Evolutionary conservation across 768 basidiomycete species (phyloP).

Genomic region (Vararia minispora): DNA sequence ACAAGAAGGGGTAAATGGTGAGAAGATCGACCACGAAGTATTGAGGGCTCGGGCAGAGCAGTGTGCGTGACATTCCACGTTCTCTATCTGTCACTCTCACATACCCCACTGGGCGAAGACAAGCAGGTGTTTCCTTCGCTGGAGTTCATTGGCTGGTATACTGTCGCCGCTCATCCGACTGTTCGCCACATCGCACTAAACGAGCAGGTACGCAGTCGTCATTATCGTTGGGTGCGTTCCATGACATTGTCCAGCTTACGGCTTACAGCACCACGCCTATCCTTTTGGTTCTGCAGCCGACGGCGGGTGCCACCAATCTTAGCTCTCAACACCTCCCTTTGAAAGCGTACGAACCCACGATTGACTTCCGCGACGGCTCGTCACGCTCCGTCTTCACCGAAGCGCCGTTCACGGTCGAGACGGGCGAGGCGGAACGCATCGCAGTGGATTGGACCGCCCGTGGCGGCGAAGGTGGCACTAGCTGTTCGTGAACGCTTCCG

Average conservation of each 20-base stretch:
- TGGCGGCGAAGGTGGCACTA: slow-evolving; percentile 74
- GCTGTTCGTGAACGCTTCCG: slow-evolving; percentile 60
- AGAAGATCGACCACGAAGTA: slow-evolving; percentile 70
- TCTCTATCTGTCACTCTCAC: too few relatives aligned
- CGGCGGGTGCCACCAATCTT: slow-evolving; percentile 33
- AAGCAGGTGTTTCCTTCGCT: slow-evolving; percentile 97
- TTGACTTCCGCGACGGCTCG: slow-evolving; percentile 73
- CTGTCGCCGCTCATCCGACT: slow-evolving; percentile 66
- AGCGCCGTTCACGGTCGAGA: slow-evolving; percentile 82
- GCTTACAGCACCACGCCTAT: slow-evolving; percentile 82
- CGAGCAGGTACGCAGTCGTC: slow-evolving; percentile 49
- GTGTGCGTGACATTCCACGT: slow-evolving; percentile 38
- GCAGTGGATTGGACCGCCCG: slow-evolving; percentile 94
- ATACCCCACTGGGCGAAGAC: slow-evolving; percentile 36
- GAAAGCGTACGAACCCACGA: slow-evolving; percentile 86
- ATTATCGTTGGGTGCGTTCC: not conserved
- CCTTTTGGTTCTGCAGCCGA: slow-evolving; percentile 65
- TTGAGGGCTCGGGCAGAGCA: slow-evolving; percentile 77
- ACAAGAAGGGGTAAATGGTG: slow-evolving; percentile 39
- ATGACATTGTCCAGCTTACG: slow-evolving; percentile 48
- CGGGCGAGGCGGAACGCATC: slow-evolving; percentile 96
- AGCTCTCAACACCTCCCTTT: slow-evolving; percentile 76
- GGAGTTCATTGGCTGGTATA: slow-evolving; percentile 98
- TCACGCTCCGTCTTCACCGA: slow-evolving; percentile 76
- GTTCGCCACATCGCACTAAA: slow-evolving; percentile 73